Percentiles rank a stretch among this genome's conserved stretches.
These are phyloP conservation scores for Pseudocercospora crystallina DNA, from an alignment of 2,329 filamentous ascomycete species.

Conservation along the genomic window DNA sequence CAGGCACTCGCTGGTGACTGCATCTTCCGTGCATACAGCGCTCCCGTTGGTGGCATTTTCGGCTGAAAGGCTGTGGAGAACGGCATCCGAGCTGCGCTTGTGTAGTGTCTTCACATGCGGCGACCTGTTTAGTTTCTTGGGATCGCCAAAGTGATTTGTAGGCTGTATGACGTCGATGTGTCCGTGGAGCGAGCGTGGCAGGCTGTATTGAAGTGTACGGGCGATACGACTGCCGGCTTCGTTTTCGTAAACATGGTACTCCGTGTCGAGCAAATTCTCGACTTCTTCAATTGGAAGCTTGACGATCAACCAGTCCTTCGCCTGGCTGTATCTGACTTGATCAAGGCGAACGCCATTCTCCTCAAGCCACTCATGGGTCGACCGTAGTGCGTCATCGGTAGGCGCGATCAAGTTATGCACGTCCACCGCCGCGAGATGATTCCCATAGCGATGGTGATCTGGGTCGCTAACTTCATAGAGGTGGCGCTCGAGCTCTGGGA, in stretches of 20 bases:
- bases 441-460: conserved; percentile 58
- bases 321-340: conserved; percentile 10
- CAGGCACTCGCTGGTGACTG: conserved; percentile 41
- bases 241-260: conserved; percentile 54
- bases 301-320: conserved; percentile 60
- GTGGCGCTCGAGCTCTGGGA: conserved; percentile 52
- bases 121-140: background rate
- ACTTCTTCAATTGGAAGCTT: conserved; percentile 43
- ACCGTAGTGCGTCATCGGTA: conserved; percentile 46
- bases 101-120: no score
- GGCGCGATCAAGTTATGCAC: conserved; percentile 57
- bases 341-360: conserved; percentile 36
- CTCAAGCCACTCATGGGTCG: conserved; percentile 57
- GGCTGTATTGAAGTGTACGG: conserved; percentile 60
- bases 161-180: conserved; percentile 62
- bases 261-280: conserved; percentile 57
- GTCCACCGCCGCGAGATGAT: conserved; percentile 55
- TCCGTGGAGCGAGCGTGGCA: conserved; percentile 56
- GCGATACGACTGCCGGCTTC: conserved; percentile 48
- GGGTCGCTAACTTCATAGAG: conserved; percentile 64
- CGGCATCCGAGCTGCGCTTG: no score
- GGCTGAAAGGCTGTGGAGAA: no score
- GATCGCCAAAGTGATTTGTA: conserved; percentile 42
- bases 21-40: no score
- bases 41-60: no score